phyloP scores from a whole-genome alignment of 805 yeast genomes.

The Yarrowia sp. region DNA sequence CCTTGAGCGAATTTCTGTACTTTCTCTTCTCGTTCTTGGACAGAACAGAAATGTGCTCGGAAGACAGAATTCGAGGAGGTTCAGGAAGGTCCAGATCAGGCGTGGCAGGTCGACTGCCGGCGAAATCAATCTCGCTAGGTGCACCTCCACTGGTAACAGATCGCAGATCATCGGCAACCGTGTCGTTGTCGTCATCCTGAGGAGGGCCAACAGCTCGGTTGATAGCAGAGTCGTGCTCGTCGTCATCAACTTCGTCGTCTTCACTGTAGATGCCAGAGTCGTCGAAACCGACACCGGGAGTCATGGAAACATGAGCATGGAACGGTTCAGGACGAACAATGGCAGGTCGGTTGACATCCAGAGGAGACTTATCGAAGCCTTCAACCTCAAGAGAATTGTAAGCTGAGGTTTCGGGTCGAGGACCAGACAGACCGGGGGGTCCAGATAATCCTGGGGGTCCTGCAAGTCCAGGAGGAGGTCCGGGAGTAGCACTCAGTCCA shows the following conservation, averaged over 20 bases:
- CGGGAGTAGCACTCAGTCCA: neutral
- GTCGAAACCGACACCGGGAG: constrained; percentile 16
- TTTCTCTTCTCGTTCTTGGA: constrained; percentile 33
- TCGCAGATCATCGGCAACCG: constrained; percentile 18
- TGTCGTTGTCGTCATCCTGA: constrained; percentile 12
- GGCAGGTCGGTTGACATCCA: constrained; percentile 2
- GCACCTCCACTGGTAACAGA: constrained; percentile 13
- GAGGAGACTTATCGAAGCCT: constrained; percentile 13
- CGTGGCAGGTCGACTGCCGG: constrained; percentile 35
- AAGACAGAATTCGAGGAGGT: constrained; percentile 31
- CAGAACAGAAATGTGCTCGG: constrained; percentile 17
- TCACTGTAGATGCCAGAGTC: too few species aligned
- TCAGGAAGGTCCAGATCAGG: constrained; percentile 20
- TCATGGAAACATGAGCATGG: constrained; percentile 20
- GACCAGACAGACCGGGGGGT: constrained; percentile 8
- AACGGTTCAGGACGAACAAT: constrained; percentile 14
- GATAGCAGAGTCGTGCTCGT: neutral
- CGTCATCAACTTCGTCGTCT: neutral
- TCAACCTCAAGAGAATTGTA: constrained; percentile 10
- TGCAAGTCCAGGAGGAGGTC: neutral
- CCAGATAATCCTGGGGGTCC: neutral
- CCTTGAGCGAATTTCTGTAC: constrained; percentile 33
- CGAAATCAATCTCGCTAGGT: constrained; percentile 30
- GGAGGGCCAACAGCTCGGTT: constrained; percentile 13
- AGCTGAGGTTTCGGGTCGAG: constrained; percentile 19